A percentile compares a stretch with the other conserved stretches of the same genome.
Evolutionary conservation across 1,139 yeast species (phyloP).

Genomic region (Pichia norvegensis): DNA sequence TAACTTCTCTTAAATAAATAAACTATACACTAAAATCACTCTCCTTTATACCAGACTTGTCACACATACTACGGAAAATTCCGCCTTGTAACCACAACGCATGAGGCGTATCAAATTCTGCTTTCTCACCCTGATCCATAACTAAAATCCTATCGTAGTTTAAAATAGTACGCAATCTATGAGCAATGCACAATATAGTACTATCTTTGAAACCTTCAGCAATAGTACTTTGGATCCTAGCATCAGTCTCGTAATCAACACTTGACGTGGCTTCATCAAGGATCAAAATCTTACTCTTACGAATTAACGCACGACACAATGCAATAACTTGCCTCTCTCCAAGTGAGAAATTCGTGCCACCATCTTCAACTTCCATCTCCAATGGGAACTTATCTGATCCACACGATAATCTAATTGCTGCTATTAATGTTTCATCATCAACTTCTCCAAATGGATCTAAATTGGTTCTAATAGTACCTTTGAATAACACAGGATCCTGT

Average conservation of each 20-base stretch:
- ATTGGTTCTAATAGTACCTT: slow-evolving; percentile 34
- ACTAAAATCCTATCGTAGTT: slow-evolving; percentile 45
- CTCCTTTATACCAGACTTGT: slow-evolving; percentile 27
- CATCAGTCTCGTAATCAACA: slow-evolving; percentile 50
- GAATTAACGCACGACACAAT: slow-evolving; percentile 45
- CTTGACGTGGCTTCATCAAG: slow-evolving; percentile 53
- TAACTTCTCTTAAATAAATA: neutral
- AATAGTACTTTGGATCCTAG: slow-evolving; percentile 43
- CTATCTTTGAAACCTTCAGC: slow-evolving; percentile 37
- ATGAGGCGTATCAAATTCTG: slow-evolving; percentile 43
- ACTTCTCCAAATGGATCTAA: slow-evolving; percentile 35
- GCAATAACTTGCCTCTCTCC: slow-evolving; percentile 51
- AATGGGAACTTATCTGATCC: slow-evolving; percentile 43
- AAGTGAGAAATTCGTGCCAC: slow-evolving; percentile 46
- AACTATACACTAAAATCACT: slow-evolving; percentile 1
- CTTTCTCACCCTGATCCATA: slow-evolving; percentile 40
- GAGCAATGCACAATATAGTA: slow-evolving; percentile 50
- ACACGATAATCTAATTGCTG: slow-evolving; percentile 35
- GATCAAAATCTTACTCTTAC: slow-evolving; percentile 42
- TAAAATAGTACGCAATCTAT: slow-evolving; percentile 36
- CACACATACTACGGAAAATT: slow-evolving; percentile 34
- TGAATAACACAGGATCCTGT: slow-evolving; percentile 40
- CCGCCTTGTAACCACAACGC: slow-evolving; percentile 30
- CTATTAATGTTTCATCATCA: slow-evolving; percentile 37
- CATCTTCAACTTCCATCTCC: slow-evolving; percentile 45